These are phyloP conservation scores for Coniosporium apollinis DNA, from an alignment of 495 filamentous ascomycete genomes.

Conservation along the genomic window DNA sequence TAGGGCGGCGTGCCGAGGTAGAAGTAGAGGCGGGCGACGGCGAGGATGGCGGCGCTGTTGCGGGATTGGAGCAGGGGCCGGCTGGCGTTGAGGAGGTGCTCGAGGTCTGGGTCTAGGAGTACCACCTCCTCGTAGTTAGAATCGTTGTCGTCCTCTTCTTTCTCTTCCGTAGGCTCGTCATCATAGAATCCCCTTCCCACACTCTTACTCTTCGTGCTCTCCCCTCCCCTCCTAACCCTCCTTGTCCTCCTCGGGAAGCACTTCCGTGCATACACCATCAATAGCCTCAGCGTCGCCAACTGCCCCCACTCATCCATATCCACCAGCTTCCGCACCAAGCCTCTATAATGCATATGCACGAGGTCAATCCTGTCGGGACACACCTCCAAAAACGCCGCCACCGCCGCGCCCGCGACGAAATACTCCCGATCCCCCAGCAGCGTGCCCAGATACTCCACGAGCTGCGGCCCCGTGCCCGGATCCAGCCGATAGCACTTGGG, in stretches of 20 bases:
- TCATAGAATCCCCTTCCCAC: constrained; percentile 87
- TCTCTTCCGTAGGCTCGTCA: constrained; percentile 31
- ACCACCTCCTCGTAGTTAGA: constrained; percentile 27
- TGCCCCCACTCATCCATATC: constrained; percentile 99
- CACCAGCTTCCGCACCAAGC: constrained; percentile 71
- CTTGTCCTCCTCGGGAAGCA: constrained; percentile 66
- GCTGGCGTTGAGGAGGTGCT: constrained; percentile 63
- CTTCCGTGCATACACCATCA: constrained; percentile 68
- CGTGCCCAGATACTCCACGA: constrained; percentile 59
- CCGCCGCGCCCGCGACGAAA: constrained; percentile 83
- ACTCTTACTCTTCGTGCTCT: constrained; percentile 28
- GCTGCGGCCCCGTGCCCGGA: constrained; percentile 64
- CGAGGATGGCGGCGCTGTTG: constrained; percentile 81
- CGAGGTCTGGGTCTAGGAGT: constrained; percentile 65
- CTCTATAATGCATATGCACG: constrained; percentile 76
- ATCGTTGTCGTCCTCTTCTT: constrained; percentile 13
- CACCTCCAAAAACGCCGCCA: constrained; percentile 72
- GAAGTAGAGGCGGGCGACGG: constrained; percentile 69
- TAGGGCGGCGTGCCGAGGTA: constrained; percentile 65
- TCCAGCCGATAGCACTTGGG: constrained; percentile 96
- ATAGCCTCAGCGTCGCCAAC: constrained; percentile 57
- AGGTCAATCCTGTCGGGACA: constrained; percentile 75
- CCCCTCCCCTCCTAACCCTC: constrained; percentile 28
- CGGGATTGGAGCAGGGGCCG: constrained; percentile 75
- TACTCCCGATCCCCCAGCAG: constrained; percentile 84